Evolutionary conservation across 768 basidiomycete genomes (phyloP).

Genomic region (Russula griseocarnosa): DNA sequence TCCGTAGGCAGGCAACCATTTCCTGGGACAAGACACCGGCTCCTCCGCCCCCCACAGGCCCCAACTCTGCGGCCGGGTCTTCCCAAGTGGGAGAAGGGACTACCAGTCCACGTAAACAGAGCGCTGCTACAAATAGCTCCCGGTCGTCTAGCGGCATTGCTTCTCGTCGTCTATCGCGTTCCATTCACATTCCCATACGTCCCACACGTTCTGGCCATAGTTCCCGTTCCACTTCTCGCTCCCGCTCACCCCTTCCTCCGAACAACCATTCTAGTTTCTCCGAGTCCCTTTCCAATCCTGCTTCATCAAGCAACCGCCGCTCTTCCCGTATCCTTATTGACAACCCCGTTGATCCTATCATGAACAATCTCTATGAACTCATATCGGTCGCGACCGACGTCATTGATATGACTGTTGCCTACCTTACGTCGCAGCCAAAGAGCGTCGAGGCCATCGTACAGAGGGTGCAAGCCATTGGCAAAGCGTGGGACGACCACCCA

Average conservation of each 20-base stretch:
- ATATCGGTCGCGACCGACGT: conserved; percentile 93
- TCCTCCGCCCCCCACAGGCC: conserved; percentile 51
- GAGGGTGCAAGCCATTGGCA: conserved; percentile 86
- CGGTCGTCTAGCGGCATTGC: conserved; percentile 38
- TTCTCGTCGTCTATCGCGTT: conserved; percentile 80
- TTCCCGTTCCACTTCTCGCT: conserved; percentile 93
- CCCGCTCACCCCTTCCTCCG: conserved; percentile 85
- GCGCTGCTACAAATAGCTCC: conserved; percentile 33
- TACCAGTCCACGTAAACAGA: conserved; percentile 59
- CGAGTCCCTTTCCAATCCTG: conserved; percentile 39
- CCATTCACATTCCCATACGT: conserved; percentile 70
- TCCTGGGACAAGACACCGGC: conserved; percentile 58
- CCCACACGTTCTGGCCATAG: conserved; percentile 70
- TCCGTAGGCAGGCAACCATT: conserved; percentile 60
- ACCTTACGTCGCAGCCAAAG: conserved; percentile 83
- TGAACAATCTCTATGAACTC: conserved; percentile 85
- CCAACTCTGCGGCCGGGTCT: conserved; percentile 48
- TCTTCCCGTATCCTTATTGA: conserved; percentile 81
- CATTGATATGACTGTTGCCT: conserved; percentile 80
- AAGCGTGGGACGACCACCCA: conserved; percentile 95
- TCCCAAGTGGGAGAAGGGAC: conserved; percentile 42
- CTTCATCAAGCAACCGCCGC: conserved; percentile 51
- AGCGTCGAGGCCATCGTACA: conserved; percentile 83
- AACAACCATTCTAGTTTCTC: conserved; percentile 64
- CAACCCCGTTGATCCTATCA: conserved; percentile 84